Percentiles rank a stretch among this genome's conserved stretches.
phyloP scores from a whole-genome alignment of 345 rosid genomes.

The sweet orange (Citrus sinensis) region DNA sequence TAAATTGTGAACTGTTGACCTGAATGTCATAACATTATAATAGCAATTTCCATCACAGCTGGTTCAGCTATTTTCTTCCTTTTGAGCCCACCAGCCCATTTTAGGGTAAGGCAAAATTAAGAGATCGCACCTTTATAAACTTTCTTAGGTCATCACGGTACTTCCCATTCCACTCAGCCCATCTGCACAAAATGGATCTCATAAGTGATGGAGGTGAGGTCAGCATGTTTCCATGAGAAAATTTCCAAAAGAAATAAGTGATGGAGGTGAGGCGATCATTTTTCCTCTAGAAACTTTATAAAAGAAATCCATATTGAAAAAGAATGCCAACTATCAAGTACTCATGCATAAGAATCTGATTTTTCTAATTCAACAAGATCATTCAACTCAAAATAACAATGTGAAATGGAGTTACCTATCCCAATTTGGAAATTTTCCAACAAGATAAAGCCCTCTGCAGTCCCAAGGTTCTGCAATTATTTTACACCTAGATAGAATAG shows the following conservation, averaged over 20 bases:
- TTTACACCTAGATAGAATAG: constrained; percentile 76
- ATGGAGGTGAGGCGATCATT: background rate
- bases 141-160: constrained; percentile 84
- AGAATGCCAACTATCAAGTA: constrained; percentile 6
- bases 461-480: constrained; percentile 98
- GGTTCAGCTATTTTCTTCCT: background rate
- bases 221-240: background rate
- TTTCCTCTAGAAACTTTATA: background rate
- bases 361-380: background rate
- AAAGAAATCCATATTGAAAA: background rate
- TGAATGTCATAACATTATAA: background rate
- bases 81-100: background rate
- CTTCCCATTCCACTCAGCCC: constrained; percentile 99
- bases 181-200: constrained; percentile 44
- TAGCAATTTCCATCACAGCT: constrained; percentile 4
- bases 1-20: background rate
- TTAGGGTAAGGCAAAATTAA: background rate
- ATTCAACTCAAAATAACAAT: background rate
- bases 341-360: background rate
- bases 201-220: constrained; percentile 7
- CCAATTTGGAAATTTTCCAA: constrained; percentile 94
- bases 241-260: background rate
- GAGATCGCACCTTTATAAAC: constrained; percentile 70
- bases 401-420: constrained; percentile 52
- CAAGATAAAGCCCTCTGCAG: constrained; percentile 94